Base-by-base conservation (phyloP, 331 rosid genomes). In the Spiraea crenata region DNA sequence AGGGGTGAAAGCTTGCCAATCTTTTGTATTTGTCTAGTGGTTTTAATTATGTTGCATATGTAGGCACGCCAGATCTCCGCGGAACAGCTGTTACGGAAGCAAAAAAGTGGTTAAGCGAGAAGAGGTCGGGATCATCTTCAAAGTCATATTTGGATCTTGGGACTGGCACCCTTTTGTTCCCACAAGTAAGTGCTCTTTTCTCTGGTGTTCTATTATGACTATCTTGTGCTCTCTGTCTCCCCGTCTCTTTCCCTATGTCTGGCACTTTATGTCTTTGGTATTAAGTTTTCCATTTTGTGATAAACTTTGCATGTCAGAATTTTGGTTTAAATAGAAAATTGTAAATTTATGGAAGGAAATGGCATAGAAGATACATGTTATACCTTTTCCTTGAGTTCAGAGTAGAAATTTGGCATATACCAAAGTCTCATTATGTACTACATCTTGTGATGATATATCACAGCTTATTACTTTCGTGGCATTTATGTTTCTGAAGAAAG, bases 11-110 rank as follows among this genome's bases (percentile, higher is more conserved):
- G 59, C 40, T 34, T 69, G 56, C 41, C 42, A 34, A 55, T 51
- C 66, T 3, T 50, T 44, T 34, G 58, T 71, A 67, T 66, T 68
- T 76, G 79, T 63, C 57, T 52, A 15, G 64, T 59, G 44, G 39
- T 79, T 67, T 58, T 74, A 74, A 74, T 71, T 79, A 10, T 78
- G 49, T 76, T 79, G 55, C 83, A 78, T 83, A 74, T 71, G 42
- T 38, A 71, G 86, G 66, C 50, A 72, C 79, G 34, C 86, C 86
- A 44, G 88, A 81, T 35, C 85, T 90, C 78, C 80, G 84, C 46
- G 83, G 85, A 65, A 83, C 95, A 35, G 97, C 97, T 59, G 79
- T 89, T 80, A 64, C 85, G 79, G 96, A 91, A 87, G 97, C 97
- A 34, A 89, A 82, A 77, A 91, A 85, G 82, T 95, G 96, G 97